Evolutionary conservation across 1,284 basidiomycete species (phyloP), one percentile per base, ranked within the genome.

Genomic region (Pyrrhoderma lamaoense): DNA sequence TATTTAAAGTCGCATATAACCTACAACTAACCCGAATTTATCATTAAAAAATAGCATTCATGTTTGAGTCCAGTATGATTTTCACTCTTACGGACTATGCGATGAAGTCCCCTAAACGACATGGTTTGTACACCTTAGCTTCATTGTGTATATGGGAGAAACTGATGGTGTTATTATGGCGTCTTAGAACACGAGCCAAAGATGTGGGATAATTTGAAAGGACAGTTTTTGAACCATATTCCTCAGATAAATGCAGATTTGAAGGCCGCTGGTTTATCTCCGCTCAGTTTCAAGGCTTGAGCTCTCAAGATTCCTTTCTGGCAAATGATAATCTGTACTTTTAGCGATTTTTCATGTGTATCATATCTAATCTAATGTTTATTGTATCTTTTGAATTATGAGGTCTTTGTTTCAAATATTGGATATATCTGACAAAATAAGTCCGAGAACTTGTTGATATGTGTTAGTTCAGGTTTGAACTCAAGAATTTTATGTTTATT

Each of bases 1-100:
- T 31, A 5, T 22, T 31, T 21, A 3, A 19, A 13, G 2, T 34
- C 27, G 36, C 21, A 14, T 16, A 14, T 36, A 9, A 35, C n/a
- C 7, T 2, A 19, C 42, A 18, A 25, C 31, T 48, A 14, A 14
- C 9, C n/a, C 16, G 18, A 53, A 13, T 16, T 44, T 3, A 46
- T 45, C 11, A 13, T 40, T 5, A 7, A 7, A 5, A 22, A 42
- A 4, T 36, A 80, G 80, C 73, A 9, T 78, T 81, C 64, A 81
- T 83, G 79, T 79, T 83, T 56, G 80, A 82, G 62, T 74, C 78
- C 2, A 76, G 74, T 57, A 74, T 80, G 70, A 74, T 75, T 64
- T 72, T 81, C 56, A 79, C 76, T 0, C 67, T 83, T 37, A 80
- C 79, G 3, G 80, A 82, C 56, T 83, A 69, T 57, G 80, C 79